Percentiles rank a stretch among this genome's conserved stretches.
These are phyloP conservation scores for Mariannaea elegans DNA, from an alignment of 2,329 filamentous ascomycete genomes.

Conservation along the genomic window DNA sequence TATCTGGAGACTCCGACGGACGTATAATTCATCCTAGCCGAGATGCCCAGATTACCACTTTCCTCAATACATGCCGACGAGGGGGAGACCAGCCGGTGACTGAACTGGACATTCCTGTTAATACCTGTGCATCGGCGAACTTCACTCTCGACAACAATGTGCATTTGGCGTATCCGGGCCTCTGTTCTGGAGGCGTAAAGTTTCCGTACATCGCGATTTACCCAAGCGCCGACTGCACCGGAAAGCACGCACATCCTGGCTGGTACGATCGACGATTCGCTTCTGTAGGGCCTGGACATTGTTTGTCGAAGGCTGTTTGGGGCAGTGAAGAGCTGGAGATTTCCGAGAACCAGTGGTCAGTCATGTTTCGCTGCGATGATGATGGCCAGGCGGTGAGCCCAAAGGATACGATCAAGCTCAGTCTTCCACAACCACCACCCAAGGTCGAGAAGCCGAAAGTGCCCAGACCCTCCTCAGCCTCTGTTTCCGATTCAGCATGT, in stretches of 20 bases:
- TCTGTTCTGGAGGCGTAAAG: conserved; percentile 3
- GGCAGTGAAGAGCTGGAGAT: background rate
- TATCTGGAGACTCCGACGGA: background rate
- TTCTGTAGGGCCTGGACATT: conserved; percentile 13
- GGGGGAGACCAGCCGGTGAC: background rate
- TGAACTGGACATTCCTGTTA: conserved; percentile 11
- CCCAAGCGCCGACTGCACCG: conserved; percentile 11
- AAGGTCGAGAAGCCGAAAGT: background rate
- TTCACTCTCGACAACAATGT: conserved; percentile 22
- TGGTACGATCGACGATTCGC: conserved; percentile 8
- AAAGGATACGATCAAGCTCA: conserved; percentile 1
- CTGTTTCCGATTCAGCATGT: conserved; percentile 26
- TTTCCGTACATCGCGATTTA: conserved; percentile 17
- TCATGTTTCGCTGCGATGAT: conserved; percentile 14
- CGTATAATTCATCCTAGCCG: background rate
- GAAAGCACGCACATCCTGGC: background rate
- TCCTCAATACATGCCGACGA: conserved; percentile 1
- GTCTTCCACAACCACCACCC: conserved; percentile 1
- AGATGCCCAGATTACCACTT: conserved; percentile 9
- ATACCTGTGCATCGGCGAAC: conserved; percentile 21
- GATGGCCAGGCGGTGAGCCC: background rate
- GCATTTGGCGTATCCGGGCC: conserved; percentile 4
- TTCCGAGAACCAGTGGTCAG: conserved; percentile 13
- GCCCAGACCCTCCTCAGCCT: conserved; percentile 10
- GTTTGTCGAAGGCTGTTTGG: conserved; percentile 17